A percentile compares a stretch with the other conserved stretches of the same genome.
Evolutionary conservation across 2,329 filamentous ascomycete genomes (phyloP).

Genomic region (Fonsecaea nubica): DNA sequence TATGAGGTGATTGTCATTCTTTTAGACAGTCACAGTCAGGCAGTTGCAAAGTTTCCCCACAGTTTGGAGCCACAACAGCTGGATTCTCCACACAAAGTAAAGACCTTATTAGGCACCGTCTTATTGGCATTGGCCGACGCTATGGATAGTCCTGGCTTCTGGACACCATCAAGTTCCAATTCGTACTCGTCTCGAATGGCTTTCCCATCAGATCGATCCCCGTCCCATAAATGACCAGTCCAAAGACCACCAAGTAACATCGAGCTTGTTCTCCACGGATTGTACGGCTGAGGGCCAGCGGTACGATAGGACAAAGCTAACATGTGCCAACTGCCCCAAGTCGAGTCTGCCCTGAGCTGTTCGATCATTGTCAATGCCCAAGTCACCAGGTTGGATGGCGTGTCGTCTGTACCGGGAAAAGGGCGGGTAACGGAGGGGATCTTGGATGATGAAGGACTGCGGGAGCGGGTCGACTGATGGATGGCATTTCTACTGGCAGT

Average conservation of each 20-base stretch:
- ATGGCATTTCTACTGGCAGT: background rate
- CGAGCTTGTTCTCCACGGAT: background rate
- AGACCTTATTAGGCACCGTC: too few species aligned
- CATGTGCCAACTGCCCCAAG: background rate
- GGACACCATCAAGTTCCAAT: background rate
- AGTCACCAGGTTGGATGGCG: slow-evolving; percentile 10
- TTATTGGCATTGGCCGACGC: too few species aligned
- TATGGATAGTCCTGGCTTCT: background rate
- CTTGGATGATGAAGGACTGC: slow-evolving; percentile 12
- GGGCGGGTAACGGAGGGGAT: background rate
- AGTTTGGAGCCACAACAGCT: background rate
- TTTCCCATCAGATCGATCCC: background rate
- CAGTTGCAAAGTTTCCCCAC: background rate
- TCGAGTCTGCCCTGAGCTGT: background rate
- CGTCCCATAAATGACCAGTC: background rate
- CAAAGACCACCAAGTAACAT: background rate
- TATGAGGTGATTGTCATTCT: background rate
- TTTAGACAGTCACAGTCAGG: background rate
- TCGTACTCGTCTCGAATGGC: background rate
- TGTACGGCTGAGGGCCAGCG: background rate
- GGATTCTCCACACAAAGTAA: background rate
- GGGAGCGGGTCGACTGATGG: background rate
- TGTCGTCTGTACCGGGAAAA: background rate
- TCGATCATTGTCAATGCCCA: background rate
- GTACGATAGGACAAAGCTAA: background rate